These are phyloP conservation scores for Trypanosoma avium DNA, from an alignment of 208 protist species.

Conservation along the genomic window DNA sequence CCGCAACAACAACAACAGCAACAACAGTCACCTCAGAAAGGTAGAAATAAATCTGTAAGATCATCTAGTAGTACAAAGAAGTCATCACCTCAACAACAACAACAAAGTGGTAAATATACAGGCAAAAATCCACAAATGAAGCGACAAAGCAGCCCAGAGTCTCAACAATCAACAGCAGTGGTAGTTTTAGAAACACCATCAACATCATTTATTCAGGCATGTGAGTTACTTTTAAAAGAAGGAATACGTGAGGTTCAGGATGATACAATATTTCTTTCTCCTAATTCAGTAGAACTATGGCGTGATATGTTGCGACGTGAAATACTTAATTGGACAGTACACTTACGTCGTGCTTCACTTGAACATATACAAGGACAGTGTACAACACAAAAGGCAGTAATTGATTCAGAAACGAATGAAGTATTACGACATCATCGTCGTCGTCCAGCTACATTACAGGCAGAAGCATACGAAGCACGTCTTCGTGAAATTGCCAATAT, in stretches of 20 bases:
- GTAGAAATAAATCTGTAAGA: background rate
- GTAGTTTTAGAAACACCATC: background rate
- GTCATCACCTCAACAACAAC: background rate
- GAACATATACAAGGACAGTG: conserved; percentile 26
- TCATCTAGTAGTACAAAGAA: background rate
- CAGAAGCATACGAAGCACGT: conserved; percentile 72
- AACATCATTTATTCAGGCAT: background rate
- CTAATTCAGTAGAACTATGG: conserved; percentile 29
- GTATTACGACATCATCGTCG: conserved; percentile 75
- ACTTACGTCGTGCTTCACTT: conserved; percentile 22
- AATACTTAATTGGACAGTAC: conserved; percentile 39
- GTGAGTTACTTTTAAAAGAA: conserved; percentile 4
- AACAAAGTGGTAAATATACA: background rate
- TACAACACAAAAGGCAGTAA: conserved; percentile 21
- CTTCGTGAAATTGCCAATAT: conserved; percentile 71
- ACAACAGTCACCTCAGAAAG: background rate
- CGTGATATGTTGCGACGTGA: conserved; percentile 43
- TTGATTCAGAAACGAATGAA: conserved; percentile 62
- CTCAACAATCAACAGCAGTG: background rate
- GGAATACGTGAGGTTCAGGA: conserved; percentile 7
- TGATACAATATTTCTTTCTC: conserved; percentile 27
- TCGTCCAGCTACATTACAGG: conserved; percentile 77
- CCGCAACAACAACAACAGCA: background rate
- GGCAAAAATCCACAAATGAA: background rate
- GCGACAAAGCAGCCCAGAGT: conserved; percentile 10